Conservation (phyloP, 73 alveolate species). For the Uronychia binucleata region DNA sequence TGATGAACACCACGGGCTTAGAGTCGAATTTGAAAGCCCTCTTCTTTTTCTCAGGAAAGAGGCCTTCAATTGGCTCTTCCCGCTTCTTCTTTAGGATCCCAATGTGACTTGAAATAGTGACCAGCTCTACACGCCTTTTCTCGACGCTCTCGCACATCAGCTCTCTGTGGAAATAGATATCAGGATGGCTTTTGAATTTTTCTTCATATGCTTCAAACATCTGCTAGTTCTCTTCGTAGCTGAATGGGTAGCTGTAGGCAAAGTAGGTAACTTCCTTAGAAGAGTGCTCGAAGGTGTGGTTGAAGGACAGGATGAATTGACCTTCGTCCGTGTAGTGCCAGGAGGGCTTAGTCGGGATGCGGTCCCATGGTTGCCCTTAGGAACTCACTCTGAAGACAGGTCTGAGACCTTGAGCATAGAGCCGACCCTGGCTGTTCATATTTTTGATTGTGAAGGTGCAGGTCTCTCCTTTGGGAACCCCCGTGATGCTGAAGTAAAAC, state of each 20-base stretch:
- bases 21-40: conserved; percentile 53
- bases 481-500: conserved; percentile 75
- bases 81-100: conserved; percentile 38
- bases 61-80: conserved; percentile 59
- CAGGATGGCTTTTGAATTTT: conserved; percentile 2
- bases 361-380: conserved; percentile 1
- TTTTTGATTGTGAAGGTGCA: conserved; percentile 63
- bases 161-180: conserved; percentile 68
- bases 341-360: not conserved
- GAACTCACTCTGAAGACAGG: conserved; percentile 19
- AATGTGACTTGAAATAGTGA: conserved; percentile 59
- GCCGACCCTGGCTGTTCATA: conserved; percentile 60
- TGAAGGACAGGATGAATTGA: conserved; percentile 33
- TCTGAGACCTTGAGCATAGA: conserved; percentile 17
- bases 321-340: conserved; percentile 32
- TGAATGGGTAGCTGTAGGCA: conserved; percentile 76
- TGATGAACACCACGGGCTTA: conserved; percentile 83
- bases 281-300: conserved; percentile 29
- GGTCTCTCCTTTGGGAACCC: conserved; percentile 55
- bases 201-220: conserved; percentile 29
- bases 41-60: conserved; percentile 40
- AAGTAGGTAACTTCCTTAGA: conserved; percentile 37
- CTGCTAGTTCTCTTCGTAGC: conserved; percentile 57
- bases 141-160: conserved; percentile 43
- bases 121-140: conserved; percentile 54